Conservation (phyloP, 2,329 filamentous ascomycete species). For the Sarocladium strictum region DNA sequence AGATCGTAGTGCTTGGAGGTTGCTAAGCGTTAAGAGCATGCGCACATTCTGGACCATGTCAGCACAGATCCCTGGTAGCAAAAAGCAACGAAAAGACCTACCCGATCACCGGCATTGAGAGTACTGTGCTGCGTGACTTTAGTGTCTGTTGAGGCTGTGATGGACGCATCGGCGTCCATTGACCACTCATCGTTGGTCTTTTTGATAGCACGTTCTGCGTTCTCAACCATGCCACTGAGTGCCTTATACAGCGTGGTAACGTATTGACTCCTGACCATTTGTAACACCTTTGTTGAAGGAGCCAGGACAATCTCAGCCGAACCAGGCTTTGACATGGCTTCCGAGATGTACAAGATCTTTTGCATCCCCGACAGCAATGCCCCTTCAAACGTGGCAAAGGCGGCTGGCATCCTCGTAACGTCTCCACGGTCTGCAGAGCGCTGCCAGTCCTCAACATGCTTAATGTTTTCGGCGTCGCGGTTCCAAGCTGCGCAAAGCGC, state of each 20-base stretch:
- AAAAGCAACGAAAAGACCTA: constrained; percentile 27
- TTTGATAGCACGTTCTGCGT: constrained; percentile 71
- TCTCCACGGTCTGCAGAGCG: constrained; percentile 75
- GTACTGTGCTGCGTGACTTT: constrained; percentile 37
- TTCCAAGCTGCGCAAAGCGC: constrained; percentile 91
- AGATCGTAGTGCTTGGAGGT: constrained; percentile 75
- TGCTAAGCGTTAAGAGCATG: constrained; percentile 89
- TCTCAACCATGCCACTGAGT: constrained; percentile 92
- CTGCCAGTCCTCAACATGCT: constrained; percentile 90
- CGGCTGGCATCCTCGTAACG: constrained; percentile 82
- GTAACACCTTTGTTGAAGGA: constrained; percentile 78
- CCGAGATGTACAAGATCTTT: constrained; percentile 88
- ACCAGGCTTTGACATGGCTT: constrained; percentile 70
- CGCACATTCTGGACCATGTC: constrained; percentile 65
- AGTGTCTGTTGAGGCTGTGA: constrained; percentile 26
- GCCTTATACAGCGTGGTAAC: constrained; percentile 92
- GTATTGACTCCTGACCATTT: constrained; percentile 88
- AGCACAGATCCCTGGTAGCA: constrained; percentile 12
- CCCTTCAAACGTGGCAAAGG: constrained; percentile 81
- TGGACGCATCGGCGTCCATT: constrained; percentile 37
- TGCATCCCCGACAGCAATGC: constrained; percentile 81
- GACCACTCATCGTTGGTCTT: constrained; percentile 59
- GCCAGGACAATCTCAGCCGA: constrained; percentile 74
- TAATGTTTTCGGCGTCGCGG: constrained; percentile 86
- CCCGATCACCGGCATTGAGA: constrained; percentile 50